Evolutionary conservation across 345 rosid species (phyloP).

Genomic region (Pistacia vera): DNA sequence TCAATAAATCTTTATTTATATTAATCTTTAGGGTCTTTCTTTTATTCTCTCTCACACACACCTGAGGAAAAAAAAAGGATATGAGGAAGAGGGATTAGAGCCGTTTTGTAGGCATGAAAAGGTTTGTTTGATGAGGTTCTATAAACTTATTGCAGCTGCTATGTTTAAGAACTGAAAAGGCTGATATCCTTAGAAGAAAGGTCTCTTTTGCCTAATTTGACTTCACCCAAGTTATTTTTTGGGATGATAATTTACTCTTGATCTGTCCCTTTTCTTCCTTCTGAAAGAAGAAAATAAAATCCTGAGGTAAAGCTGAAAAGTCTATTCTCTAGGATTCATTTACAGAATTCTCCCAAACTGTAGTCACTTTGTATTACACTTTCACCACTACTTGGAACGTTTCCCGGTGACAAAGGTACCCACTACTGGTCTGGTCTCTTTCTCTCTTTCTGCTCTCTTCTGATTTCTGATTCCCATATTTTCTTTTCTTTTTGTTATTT

Average conservation of each 20-base stretch:
- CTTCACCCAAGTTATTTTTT: constrained; percentile 21
- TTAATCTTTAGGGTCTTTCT: background rate
- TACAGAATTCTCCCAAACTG: constrained; percentile 38
- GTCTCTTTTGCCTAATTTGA: constrained; percentile 34
- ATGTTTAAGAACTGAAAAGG: constrained; percentile 25
- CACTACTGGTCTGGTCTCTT: constrained; percentile 74
- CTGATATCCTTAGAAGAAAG: constrained; percentile 22
- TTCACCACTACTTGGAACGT: constrained; percentile 41
- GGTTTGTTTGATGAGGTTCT: constrained; percentile 15
- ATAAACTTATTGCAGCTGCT: background rate
- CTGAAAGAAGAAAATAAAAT: constrained; percentile 26
- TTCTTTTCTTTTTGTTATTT: constrained; percentile 8
- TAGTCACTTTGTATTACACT: constrained; percentile 14
- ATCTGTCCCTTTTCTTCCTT: constrained; percentile 44
- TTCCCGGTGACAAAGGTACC: constrained; percentile 62
- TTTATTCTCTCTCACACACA: constrained; percentile 12
- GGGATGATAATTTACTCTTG: constrained; percentile 37
- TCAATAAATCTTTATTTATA: constrained; percentile 9
- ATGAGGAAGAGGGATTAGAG: constrained; percentile 16
- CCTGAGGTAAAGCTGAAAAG: constrained; percentile 51
- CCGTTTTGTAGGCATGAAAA: constrained; percentile 39
- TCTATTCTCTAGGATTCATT: constrained; percentile 45
- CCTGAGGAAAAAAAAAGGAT: constrained; percentile 7
- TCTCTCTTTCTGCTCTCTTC: constrained; percentile 44
- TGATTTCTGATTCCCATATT: constrained; percentile 31